Percentiles rank a stretch among this genome's conserved stretches.
Evolutionary conservation across 495 filamentous ascomycete species (phyloP).

Genomic region (Podospora appendiculata): DNA sequence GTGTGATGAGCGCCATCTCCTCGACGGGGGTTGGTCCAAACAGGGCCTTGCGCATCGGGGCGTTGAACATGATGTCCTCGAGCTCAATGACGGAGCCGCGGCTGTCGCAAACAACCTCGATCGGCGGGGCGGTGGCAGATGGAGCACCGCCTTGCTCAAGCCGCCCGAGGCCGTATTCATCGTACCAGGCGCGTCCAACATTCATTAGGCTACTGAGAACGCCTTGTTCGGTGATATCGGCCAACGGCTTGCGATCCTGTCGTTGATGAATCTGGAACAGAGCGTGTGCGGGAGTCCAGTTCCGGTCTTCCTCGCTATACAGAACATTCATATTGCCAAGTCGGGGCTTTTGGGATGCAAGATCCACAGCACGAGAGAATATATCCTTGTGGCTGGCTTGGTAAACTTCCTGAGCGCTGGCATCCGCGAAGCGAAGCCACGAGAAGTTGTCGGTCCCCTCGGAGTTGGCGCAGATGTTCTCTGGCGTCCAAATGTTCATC

Average conservation of each 20-base stretch:
- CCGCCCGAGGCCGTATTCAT: constrained; percentile 58
- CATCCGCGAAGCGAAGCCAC: constrained; percentile 82
- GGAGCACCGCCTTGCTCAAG: constrained; percentile 76
- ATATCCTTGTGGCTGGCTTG: constrained; percentile 49
- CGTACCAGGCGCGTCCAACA: constrained; percentile 60
- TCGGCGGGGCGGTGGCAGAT: constrained; percentile 76
- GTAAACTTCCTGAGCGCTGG: constrained; percentile 63
- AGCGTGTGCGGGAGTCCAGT: constrained; percentile 61
- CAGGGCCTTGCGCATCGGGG: constrained; percentile 62
- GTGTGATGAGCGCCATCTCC: constrained; percentile 65
- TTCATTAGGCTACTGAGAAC: constrained; percentile 70
- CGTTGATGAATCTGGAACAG: constrained; percentile 73
- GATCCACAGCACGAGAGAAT: constrained; percentile 54
- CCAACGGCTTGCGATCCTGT: constrained; percentile 56
- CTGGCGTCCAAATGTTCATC: constrained; percentile 83
- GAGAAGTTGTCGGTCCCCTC: constrained; percentile 63
- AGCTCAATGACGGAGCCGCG: constrained; percentile 59
- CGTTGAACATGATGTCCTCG: constrained; percentile 71
- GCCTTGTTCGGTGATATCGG: constrained; percentile 65
- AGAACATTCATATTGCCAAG: constrained; percentile 36
- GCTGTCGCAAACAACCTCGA: constrained; percentile 68
- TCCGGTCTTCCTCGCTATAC: constrained; percentile 46
- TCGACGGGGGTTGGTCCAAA: constrained; percentile 57
- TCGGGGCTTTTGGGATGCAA: constrained; percentile 42
- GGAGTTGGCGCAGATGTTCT: constrained; percentile 58